Base-by-base conservation (phyloP, 2,329 filamentous ascomycete genomes). In the Macroventuria anomochaeta region DNA sequence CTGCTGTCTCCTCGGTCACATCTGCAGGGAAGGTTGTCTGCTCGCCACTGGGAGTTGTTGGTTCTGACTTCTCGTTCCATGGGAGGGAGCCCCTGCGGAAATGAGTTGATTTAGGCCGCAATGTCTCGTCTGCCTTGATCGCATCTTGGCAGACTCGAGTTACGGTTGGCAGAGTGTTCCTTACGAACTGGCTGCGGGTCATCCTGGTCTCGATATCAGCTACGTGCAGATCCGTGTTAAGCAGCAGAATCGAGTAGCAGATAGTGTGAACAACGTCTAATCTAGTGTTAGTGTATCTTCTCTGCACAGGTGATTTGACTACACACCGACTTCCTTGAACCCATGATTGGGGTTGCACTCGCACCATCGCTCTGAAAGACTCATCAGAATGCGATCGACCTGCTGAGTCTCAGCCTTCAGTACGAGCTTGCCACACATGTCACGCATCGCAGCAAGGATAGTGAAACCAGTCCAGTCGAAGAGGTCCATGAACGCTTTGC, bases 171-270 rank as follows among this genome's bases (percentile, higher is more conserved):
- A 97, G 88, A 4, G 95, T 97, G 71, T 99, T 99, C 76, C 96
- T 96, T 70, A 99, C 85, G 69, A 97, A 99, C 69, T 97, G 93
- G 59, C 83, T 88, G 50, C 90, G 86, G 1, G 93, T 97, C 95
- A 99, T 99, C 79, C 96, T 96, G 65, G 90, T 87, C 57, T 96
- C 92, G 64, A 97, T 96, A 70, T 97, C 93, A 53, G 93, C 95
- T 68, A 97, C 76, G 69, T 99, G 93, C 50, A 99, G 80, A 78
- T 99, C 95, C 28, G 95, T 99, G 69, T 99, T 99, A 59, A 99
- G 83, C 10, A 99, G 82, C 69, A 99, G 88, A 60, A 99, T 86
- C 1, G 95, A 97, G 75, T 97, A 99, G 76, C 91, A 96, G 59
- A 97, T 96, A 20, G 93, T 97, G 73, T 99, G 93, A 15, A 99